Base-by-base conservation (phyloP, 1,284 basidiomycete species). In the Heterobasidion occidentale region DNA sequence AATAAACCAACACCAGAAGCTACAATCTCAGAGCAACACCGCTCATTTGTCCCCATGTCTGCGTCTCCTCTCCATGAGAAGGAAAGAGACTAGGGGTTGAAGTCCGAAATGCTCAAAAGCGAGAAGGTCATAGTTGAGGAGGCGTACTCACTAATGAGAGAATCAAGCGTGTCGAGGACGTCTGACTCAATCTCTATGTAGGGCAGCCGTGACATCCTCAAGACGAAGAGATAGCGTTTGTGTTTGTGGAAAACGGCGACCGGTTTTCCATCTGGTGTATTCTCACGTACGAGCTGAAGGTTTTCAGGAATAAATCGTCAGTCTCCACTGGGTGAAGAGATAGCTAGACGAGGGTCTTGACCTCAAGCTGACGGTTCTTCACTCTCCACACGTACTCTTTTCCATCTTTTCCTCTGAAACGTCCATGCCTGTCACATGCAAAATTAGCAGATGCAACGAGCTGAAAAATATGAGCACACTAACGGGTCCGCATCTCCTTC, bases 231-330 rank as follows among this genome's bases (percentile, higher is more conserved):
- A 59, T 68, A 68, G 8, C 76, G 68, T 57, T 68, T 71, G 61
- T 74, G 68, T 46, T 62, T 67, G 58, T 71, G 64, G 58, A 71
- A 75, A 15, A 68, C 66, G 7, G 69, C 76, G 15, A 76, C 62
- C 1, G 71, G 68, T 60, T 63, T 62, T 46, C 67, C 61, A 19
- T 64, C 63, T 0, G 64, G 64, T 35, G 62, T 62, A 55, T 69
- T 67, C 12, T 68, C 67, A 15, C 64, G 59, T 17, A 67, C 55
- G 38, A 72, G 63, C 71, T 72, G 46, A n/a, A 8, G 7, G 6
- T 42, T 42, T 11, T 42, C 12, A 42, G 47, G 15, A 56, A 36
- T 33, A 35, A 38, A 48, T 38, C 15, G 45, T 17, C 4, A 9
- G 15, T 2, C 9, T 15, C 19, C 19, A 5, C 15, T n/a, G 17